Base-by-base conservation (phyloP, 352 stramenopile genomes). In the Phytophthora macrochlamydospora region DNA sequence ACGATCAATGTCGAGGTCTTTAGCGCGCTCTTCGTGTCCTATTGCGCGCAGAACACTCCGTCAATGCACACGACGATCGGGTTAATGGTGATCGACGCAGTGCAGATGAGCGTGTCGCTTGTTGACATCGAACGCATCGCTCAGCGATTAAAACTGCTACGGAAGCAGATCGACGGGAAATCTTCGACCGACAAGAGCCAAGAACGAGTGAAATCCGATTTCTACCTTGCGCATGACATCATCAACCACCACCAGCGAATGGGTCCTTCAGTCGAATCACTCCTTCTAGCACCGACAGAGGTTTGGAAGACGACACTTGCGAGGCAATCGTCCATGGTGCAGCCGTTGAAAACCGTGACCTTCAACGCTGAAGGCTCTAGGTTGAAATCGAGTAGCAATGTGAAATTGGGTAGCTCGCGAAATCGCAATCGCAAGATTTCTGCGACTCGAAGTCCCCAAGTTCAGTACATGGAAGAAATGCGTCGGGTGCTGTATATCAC, bases 1-100 rank as follows among this genome's bases (percentile, higher is more conserved):
- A 57, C 81, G 6, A 71, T 83, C 64, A 83, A 76, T 28, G 56
- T 83, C n/a, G 67, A 84, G 28, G 69, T 84, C 18, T 82, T 78
- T 44, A 78, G 72, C 45, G 67, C 75, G 8, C 53, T 84, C 0
- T 87, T 79, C 51, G 66, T 78, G 33, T 59, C 70, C 3, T 82
- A 67, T 35, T 83, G 75, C 50, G 73, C 84, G 65, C 75, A 86
- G 32, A 81, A 68, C 33, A 64, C 78, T 0, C 66, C 55, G 0
- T 82, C 75, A 8, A 54, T 76, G 30, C 52, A 32, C 31, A 83
- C 65, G 3, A 81, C 59, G 4, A 7, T 71, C 0, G 59, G 50
- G 3, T 32, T 79, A 7, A 71, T 79, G 7, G 35, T 29, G 1
- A 57, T 79, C 12, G 71, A 81, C 40, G 49, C 44, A 4, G 33